Percentiles rank a stretch among this genome's conserved stretches.
Evolutionary conservation across 306 rosid species (phyloP).

Genomic region (Inga oerstediana): DNA sequence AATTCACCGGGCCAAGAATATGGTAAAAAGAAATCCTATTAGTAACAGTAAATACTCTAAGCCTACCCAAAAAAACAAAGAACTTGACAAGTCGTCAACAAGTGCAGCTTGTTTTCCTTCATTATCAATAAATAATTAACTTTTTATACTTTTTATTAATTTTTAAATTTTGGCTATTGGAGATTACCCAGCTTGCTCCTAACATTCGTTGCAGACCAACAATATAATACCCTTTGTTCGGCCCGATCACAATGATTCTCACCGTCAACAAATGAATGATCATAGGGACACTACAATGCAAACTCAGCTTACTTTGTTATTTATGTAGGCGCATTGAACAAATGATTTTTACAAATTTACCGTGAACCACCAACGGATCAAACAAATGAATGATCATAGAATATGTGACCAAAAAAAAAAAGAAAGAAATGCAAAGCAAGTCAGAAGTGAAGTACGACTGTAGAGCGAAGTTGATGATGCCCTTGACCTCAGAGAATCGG

Average conservation of each 20-base stretch:
- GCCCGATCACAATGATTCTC: neutral
- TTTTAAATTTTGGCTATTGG: neutral
- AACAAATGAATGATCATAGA: slow-evolving; percentile 38
- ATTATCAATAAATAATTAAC: no score
- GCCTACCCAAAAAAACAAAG: no score
- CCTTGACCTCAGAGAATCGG: slow-evolving; percentile 45
- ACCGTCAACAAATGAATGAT: slow-evolving; percentile 29
- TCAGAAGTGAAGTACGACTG: slow-evolving; percentile 36
- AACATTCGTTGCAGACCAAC: neutral
- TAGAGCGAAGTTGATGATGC: slow-evolving; percentile 50
- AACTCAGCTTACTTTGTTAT: neutral
- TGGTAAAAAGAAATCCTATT: no score
- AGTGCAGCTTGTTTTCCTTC: no score
- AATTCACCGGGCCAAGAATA: no score
- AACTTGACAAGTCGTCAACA: neutral
- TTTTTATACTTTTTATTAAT: no score
- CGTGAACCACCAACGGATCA: neutral
- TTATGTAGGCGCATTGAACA: neutral
- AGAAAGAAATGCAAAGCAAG: slow-evolving; percentile 41
- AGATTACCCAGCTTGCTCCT: neutral
- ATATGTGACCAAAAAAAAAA: slow-evolving; percentile 41
- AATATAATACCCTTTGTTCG: no score
- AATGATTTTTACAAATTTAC: neutral
- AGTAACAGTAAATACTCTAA: no score
- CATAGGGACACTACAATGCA: neutral